Evolutionary conservation across 176 grass and related monocot species (phyloP).

Genomic region (Rhynchospora pubera): DNA sequence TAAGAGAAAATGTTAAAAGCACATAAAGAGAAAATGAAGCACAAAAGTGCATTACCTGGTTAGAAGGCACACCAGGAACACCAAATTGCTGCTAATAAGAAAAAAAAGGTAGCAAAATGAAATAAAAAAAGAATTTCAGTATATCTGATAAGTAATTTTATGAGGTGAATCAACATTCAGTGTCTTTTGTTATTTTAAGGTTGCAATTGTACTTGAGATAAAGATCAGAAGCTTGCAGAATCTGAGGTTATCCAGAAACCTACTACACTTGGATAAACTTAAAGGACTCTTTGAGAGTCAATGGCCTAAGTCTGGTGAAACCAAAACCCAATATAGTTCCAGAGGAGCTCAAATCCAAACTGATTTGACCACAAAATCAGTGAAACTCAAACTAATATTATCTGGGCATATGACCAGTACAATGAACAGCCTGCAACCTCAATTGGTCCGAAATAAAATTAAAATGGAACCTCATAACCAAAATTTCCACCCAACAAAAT

Average conservation of each 20-base stretch:
- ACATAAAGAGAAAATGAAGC: background rate
- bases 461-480: background rate
- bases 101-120: background rate
- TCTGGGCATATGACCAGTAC: background rate
- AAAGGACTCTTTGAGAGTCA: background rate
- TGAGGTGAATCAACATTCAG: background rate
- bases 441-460: background rate
- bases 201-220: background rate
- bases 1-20: background rate
- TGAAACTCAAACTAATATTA: no score
- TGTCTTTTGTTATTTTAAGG: background rate
- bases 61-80: background rate
- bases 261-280: background rate
- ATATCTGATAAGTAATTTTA: background rate
- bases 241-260: background rate
- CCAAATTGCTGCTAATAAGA: background rate
- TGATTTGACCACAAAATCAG: background rate
- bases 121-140: background rate
- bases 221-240: background rate
- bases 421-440: background rate
- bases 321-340: background rate
- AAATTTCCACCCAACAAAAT: background rate
- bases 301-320: background rate
- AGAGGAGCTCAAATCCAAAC: background rate
- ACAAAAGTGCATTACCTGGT: conserved; percentile 1